phyloP scores from a whole-genome alignment of 1,139 yeast genomes.

The Candida labiduridarum region DNA sequence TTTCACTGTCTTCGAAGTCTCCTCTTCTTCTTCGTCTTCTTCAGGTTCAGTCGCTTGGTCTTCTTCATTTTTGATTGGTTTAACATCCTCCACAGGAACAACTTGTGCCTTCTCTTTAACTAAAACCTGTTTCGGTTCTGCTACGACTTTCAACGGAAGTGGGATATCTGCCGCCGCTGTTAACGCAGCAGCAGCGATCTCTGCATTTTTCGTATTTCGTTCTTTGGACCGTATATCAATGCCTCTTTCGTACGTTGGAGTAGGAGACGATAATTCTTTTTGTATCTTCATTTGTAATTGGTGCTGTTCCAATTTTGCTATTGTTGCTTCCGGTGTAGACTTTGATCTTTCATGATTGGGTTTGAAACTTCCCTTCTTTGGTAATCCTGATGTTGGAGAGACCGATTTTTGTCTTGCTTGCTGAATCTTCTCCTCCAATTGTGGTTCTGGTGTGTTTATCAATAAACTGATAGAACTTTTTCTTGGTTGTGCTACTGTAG shows the following conservation, averaged over 20 bases:
- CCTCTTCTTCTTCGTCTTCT: conserved; percentile 20
- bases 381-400: conserved; percentile 13
- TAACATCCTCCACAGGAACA: conserved; percentile 4
- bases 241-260: conserved; percentile 37
- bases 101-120: conserved; percentile 7
- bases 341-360: conserved; percentile 27
- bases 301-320: conserved; percentile 5
- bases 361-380: conserved; percentile 17
- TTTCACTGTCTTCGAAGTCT: not conserved
- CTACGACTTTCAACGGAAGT: conserved; percentile 41
- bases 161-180: conserved; percentile 75
- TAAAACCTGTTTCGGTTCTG: conserved; percentile 6
- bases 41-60: conserved; percentile 20
- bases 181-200: conserved; percentile 70
- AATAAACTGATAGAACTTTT: conserved; percentile 16
- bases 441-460: conserved; percentile 15
- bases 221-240: conserved; percentile 40
- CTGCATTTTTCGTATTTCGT: conserved; percentile 49
- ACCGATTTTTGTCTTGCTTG: conserved; percentile 11
- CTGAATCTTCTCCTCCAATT: not conserved
- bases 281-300: conserved; percentile 1
- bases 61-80: conserved; percentile 11
- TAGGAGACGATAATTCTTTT: conserved; percentile 11
- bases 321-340: conserved; percentile 24
- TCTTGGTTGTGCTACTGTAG: conserved; percentile 4